Evolutionary conservation across 176 grass and related monocot species (phyloP).

Genomic region (Eleusine coracana): DNA sequence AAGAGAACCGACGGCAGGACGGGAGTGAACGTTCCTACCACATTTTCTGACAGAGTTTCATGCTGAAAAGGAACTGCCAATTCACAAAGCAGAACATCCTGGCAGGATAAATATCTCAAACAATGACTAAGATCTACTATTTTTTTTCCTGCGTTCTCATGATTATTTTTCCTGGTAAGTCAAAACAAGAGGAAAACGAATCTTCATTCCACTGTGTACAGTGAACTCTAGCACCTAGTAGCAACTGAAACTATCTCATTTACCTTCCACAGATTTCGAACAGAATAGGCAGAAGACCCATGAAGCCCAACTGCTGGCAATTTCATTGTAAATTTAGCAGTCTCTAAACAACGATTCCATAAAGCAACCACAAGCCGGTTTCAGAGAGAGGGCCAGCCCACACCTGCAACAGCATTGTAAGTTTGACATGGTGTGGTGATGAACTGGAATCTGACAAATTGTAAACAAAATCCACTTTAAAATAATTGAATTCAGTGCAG

Average conservation of each 20-base stretch:
- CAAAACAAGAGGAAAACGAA: neutral
- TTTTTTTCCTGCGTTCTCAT: neutral
- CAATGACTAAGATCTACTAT: neutral
- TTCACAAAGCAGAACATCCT: neutral
- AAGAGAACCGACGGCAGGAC: slow-evolving; percentile 29
- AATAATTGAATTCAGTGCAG: neutral
- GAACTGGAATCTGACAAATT: neutral
- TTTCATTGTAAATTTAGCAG: slow-evolving; percentile 58
- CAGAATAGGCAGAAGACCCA: slow-evolving; percentile 54
- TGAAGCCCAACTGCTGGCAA: slow-evolving; percentile 65
- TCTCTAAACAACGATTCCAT: slow-evolving; percentile 82
- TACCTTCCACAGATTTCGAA: slow-evolving; percentile 85
- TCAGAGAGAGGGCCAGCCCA: slow-evolving; percentile 86
- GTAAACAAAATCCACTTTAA: neutral
- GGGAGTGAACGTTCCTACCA: slow-evolving; percentile 50
- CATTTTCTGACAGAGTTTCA: slow-evolving; percentile 54
- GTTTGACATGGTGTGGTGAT: neutral
- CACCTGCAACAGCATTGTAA: slow-evolving; percentile 55
- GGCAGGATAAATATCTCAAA: neutral
- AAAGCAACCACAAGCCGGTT: slow-evolving; percentile 64
- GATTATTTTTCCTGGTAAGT: neutral
- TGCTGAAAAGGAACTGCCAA: slow-evolving; percentile 58
- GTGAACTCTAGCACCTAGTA: neutral
- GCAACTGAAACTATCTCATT: slow-evolving; percentile 16
- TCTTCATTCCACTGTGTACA: neutral